Percentiles rank a stretch among this genome's conserved stretches.
Evolutionary conservation across 257 asterid genomes (phyloP).

Genomic region (Solanum medicagineum): DNA sequence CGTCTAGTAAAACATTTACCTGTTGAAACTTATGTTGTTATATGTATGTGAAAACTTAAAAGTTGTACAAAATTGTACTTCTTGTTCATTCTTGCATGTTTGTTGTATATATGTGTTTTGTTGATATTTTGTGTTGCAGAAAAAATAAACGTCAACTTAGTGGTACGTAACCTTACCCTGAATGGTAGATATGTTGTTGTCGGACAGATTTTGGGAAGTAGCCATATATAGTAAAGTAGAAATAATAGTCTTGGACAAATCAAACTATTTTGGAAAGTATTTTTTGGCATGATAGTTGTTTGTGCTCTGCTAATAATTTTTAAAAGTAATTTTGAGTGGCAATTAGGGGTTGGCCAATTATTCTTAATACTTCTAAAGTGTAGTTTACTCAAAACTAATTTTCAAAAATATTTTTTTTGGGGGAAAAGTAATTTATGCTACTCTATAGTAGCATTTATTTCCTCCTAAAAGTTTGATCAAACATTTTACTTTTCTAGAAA

Average conservation of each 20-base stretch:
- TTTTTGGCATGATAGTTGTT: neutral
- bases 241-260: neutral
- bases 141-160: neutral
- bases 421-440: too few relatives aligned
- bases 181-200: neutral
- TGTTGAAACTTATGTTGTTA: slow-evolving; percentile 5
- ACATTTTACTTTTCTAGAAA: too few relatives aligned
- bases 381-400: neutral
- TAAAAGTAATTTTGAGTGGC: neutral
- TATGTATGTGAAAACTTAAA: slow-evolving; percentile 14
- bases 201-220: neutral
- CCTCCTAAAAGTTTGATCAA: neutral
- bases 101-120: neutral
- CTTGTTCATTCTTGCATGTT: slow-evolving; percentile 20
- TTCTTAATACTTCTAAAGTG: neutral
- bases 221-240: neutral
- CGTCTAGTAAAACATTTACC: slow-evolving; percentile 6
- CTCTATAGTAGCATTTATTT: neutral
- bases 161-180: neutral
- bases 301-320: neutral
- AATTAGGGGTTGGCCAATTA: neutral
- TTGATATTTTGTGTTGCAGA: neutral
- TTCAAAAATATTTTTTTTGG: too few relatives aligned
- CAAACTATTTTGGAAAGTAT: neutral
- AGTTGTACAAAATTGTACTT: slow-evolving; percentile 41